phyloP scores from a whole-genome alignment of 108 stramenopile species.

The Fistulifera pelliculosa region DNA sequence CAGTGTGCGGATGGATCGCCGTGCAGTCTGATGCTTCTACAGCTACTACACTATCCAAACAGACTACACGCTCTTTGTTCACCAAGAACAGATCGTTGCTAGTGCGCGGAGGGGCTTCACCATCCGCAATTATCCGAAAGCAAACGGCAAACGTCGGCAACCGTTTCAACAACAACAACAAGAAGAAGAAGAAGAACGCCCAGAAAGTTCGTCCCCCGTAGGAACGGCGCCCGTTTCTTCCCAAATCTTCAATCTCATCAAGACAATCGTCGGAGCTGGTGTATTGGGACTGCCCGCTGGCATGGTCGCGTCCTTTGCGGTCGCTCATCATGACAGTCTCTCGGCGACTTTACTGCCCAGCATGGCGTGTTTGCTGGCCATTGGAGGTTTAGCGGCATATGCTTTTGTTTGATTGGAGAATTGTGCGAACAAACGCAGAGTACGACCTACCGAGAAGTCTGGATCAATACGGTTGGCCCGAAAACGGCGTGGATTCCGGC shows the following conservation, averaged over 20 bases:
- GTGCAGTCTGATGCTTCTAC: no score
- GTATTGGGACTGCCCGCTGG: conserved; percentile 78
- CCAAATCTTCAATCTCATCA: conserved; percentile 80
- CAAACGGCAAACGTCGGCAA: no score
- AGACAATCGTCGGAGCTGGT: conserved; percentile 73
- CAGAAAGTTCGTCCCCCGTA: no score
- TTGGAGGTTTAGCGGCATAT: conserved; percentile 78
- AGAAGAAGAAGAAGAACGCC: no score
- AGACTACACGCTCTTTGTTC: no score
- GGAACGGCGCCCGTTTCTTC: conserved; percentile 55
- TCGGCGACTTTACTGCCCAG: conserved; percentile 61
- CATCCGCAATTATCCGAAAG: no score
- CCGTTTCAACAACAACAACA: no score
- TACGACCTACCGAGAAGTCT: conserved; percentile 70
- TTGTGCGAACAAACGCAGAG: conserved; percentile 58
- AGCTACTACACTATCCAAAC: no score
- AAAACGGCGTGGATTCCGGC: conserved; percentile 62
- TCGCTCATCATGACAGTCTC: conserved; percentile 23
- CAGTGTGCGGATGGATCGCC: no score
- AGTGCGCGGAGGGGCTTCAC: no score
- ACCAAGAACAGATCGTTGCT: no score
- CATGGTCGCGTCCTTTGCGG: conserved; percentile 37
- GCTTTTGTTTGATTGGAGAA: conserved; percentile 79
- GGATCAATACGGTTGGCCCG: conserved; percentile 29
- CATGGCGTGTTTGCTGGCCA: conserved; percentile 41